phyloP scores from a whole-genome alignment of 768 basidiomycete genomes.

The Galerina sulciceps region DNA sequence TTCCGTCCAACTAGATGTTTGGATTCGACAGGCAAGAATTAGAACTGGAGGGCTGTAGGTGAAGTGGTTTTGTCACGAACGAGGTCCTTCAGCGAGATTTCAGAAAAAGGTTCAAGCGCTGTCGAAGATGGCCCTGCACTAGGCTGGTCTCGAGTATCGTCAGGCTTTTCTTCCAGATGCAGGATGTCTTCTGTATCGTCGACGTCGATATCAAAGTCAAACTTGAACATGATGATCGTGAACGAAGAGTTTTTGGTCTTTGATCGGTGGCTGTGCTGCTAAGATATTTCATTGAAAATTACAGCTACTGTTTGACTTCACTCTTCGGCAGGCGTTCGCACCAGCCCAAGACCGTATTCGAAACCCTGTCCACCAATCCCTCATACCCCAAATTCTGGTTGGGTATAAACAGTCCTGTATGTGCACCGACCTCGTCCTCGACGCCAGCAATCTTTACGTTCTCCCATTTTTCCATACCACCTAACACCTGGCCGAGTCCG shows the following conservation, averaged over 20 bases:
- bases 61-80: conserved; percentile 32
- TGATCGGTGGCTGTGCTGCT: background rate
- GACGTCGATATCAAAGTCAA: conserved; percentile 63
- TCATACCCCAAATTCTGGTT: conserved; percentile 56
- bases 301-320: background rate
- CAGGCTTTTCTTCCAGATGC: conserved; percentile 20
- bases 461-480: conserved; percentile 55
- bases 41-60: conserved; percentile 9
- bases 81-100: conserved; percentile 36
- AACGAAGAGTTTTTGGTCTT: background rate
- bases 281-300: background rate
- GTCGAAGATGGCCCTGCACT: background rate
- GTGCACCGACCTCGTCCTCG: conserved; percentile 59
- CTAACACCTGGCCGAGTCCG: conserved; percentile 42
- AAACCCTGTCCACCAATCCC: conserved; percentile 49
- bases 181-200: conserved; percentile 23
- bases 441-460: conserved; percentile 53
- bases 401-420: conserved; percentile 57
- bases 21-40: conserved; percentile 9
- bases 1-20: conserved; percentile 58
- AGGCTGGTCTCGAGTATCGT: conserved; percentile 1
- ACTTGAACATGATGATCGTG: conserved; percentile 61
- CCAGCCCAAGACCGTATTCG: conserved; percentile 45
- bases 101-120: conserved; percentile 29
- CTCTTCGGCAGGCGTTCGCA: conserved; percentile 27